Evolutionary conservation across 176 grass and related monocot genomes (phyloP).

Genomic region (Musa schizocarpa): DNA sequence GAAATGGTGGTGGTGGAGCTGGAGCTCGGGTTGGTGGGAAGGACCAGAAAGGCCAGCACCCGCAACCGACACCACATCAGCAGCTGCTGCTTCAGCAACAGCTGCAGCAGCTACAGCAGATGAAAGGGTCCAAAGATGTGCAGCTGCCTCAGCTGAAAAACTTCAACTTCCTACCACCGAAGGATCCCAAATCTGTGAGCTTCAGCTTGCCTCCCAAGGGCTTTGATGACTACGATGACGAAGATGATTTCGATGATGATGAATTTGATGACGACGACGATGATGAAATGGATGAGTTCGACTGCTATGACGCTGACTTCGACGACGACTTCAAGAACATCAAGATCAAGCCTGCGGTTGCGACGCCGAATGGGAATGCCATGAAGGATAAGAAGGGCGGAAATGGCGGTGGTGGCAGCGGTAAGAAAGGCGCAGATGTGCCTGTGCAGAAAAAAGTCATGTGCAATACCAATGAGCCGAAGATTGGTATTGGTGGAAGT

Average conservation of each 20-base stretch:
- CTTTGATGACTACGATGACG: constrained; percentile 30
- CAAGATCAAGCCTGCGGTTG: constrained; percentile 39
- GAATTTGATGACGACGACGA: constrained; percentile 32
- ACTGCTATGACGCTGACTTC: constrained; percentile 13
- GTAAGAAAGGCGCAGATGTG: constrained; percentile 40
- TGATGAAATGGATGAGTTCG: constrained; percentile 22
- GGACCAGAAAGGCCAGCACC: constrained; percentile 16
- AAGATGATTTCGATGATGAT: constrained; percentile 13
- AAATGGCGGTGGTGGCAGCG: constrained; percentile 23
- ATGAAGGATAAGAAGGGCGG: constrained; percentile 33
- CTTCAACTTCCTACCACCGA: constrained; percentile 44
- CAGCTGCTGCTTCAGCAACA: constrained; percentile 3
- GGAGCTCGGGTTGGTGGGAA: constrained; percentile 3
- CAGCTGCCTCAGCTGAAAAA: constrained; percentile 48
- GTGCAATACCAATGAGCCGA: constrained; percentile 30
- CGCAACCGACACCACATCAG: neutral
- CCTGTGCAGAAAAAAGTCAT: constrained; percentile 19
- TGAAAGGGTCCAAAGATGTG: constrained; percentile 63
- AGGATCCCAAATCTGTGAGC: constrained; percentile 55
- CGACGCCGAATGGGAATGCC: constrained; percentile 18
- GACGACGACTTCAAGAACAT: constrained; percentile 30
- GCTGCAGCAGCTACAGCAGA: constrained; percentile 42
- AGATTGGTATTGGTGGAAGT: constrained; percentile 20
- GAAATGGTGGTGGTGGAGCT: neutral
- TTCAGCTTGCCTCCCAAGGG: constrained; percentile 25